These are phyloP conservation scores for Platanus orientalis DNA, from an alignment of 164 flowering plant genomes.

Conservation along the genomic window DNA sequence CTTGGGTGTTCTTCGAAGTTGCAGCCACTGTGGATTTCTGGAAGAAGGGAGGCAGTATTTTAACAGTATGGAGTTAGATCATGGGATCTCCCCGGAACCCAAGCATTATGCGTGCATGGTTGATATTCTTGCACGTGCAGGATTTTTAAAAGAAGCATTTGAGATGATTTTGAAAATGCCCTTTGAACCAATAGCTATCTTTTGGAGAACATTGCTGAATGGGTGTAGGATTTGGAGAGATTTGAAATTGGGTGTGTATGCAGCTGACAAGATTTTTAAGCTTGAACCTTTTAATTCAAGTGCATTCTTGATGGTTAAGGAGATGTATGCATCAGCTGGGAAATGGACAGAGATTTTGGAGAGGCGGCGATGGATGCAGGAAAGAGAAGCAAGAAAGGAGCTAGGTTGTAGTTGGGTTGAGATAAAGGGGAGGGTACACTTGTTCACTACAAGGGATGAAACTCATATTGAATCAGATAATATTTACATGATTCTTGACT, in stretches of 20 bases:
- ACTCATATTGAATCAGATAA: conserved; percentile 23
- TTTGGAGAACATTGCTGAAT: conserved; percentile 31
- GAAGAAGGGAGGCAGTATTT: conserved; percentile 20
- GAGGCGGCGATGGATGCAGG: conserved; percentile 22
- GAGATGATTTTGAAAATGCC: conserved; percentile 18
- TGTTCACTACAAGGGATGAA: conserved; percentile 29
- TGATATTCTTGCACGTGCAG: conserved; percentile 24
- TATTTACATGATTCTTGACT: conserved; percentile 20
- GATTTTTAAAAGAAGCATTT: conserved; percentile 20
- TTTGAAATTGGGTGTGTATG: conserved; percentile 22
- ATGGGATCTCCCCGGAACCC: conserved; percentile 17
- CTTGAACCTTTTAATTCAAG: conserved; percentile 26
- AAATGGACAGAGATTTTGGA: conserved; percentile 13
- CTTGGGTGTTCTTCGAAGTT: conserved; percentile 28
- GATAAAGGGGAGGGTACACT: conserved; percentile 18
- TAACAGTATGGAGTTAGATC: conserved; percentile 15
- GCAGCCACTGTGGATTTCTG: conserved; percentile 26
- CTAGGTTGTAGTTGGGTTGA: conserved; percentile 34
- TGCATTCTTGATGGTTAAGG: conserved; percentile 21
- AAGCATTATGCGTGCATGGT: conserved; percentile 26
- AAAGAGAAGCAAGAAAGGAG: conserved; percentile 22
- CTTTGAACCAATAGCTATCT: conserved; percentile 14
- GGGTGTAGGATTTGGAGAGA: conserved; percentile 30
- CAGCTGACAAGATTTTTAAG: conserved; percentile 18
- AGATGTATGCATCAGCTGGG: conserved; percentile 25